Evolutionary conservation across 2,329 filamentous ascomycete genomes (phyloP).

Genomic region (Scortechinia acanthostroma): DNA sequence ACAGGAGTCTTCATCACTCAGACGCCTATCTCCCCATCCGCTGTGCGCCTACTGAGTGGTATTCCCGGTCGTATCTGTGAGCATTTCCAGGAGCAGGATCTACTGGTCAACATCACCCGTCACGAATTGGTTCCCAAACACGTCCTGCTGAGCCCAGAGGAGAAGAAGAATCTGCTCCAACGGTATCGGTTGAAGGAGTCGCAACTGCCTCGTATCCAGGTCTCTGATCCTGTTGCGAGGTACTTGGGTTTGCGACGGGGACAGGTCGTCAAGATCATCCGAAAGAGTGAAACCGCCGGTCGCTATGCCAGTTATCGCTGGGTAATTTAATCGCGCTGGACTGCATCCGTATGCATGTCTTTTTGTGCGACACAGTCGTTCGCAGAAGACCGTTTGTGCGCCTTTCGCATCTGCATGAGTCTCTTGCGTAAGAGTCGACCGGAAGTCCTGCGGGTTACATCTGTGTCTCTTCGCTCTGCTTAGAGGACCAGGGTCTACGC

Average conservation of each 20-base stretch:
- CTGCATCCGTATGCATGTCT: not conserved
- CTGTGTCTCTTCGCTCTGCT: too few relatives aligned
- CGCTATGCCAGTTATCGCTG: constrained; percentile 89
- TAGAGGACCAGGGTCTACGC: too few relatives aligned
- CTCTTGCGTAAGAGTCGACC: too few relatives aligned
- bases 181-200: constrained; percentile 95
- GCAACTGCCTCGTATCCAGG: constrained; percentile 84
- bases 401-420: too few relatives aligned
- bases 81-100: constrained; percentile 89
- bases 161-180: constrained; percentile 79
- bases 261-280: constrained; percentile 96
- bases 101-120: constrained; percentile 95
- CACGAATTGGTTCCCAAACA: constrained; percentile 95
- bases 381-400: too few relatives aligned
- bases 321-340: constrained; percentile 20
- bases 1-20: constrained; percentile 86
- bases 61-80: constrained; percentile 74
- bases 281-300: constrained; percentile 89
- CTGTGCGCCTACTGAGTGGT: constrained; percentile 76
- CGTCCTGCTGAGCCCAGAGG: constrained; percentile 79
- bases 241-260: constrained; percentile 86
- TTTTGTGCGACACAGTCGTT: too few relatives aligned
- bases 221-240: constrained; percentile 83
- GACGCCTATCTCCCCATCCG: constrained; percentile 75
- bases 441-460: too few relatives aligned